These are phyloP conservation scores for Boletus insuetus DNA, from an alignment of 768 basidiomycete genomes.

Conservation along the genomic window DNA sequence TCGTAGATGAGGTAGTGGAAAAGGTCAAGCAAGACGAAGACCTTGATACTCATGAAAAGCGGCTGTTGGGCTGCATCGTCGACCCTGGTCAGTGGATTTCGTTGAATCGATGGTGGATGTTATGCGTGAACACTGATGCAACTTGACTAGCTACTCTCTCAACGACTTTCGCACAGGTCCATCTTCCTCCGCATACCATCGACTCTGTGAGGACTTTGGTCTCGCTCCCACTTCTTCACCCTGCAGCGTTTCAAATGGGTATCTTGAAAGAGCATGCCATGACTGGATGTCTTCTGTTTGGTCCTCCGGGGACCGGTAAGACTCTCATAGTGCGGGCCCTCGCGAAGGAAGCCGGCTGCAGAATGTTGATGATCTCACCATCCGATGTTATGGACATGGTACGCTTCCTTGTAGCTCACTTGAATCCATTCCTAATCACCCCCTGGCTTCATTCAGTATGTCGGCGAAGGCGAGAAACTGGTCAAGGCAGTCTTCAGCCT, in stretches of 20 bases:
- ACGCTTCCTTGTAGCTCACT: constrained; percentile 16
- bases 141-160: constrained; percentile 57
- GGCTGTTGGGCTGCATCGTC: constrained; percentile 82
- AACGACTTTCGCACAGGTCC: constrained; percentile 85
- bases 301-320: constrained; percentile 92
- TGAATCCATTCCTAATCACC: not conserved
- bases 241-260: constrained; percentile 82
- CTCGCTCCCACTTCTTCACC: constrained; percentile 83
- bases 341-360: constrained; percentile 89
- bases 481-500: constrained; percentile 87
- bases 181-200: constrained; percentile 83
- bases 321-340: constrained; percentile 86
- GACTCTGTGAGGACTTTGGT: constrained; percentile 92
- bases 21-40: constrained; percentile 70
- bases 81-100: constrained; percentile 55
- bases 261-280: constrained; percentile 90
- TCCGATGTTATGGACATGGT: constrained; percentile 98
- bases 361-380: constrained; percentile 88
- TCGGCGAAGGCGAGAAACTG: constrained; percentile 87
- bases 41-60: constrained; percentile 78
- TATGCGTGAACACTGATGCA: constrained; percentile 3
- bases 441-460: constrained; percentile 50
- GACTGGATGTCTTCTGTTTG: constrained; percentile 88
- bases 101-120: not conserved
- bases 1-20: constrained; percentile 71